Evolutionary conservation across 495 filamentous ascomycete genomes (phyloP), one percentile per base, ranked within the genome.

Genomic region (Aspergillus diversus): DNA sequence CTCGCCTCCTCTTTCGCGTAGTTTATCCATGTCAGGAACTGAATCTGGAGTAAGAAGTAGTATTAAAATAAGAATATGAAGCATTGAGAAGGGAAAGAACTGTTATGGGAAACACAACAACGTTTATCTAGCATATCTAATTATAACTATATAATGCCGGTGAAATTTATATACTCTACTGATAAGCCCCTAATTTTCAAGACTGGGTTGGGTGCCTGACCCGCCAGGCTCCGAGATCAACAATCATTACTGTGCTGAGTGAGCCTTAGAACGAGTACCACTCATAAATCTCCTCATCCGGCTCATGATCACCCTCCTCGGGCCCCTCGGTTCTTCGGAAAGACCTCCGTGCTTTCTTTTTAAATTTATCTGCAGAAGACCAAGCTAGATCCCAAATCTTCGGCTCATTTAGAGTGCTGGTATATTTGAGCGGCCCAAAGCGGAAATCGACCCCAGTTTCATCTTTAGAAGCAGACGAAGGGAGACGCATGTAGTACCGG

Each of bases 401-500:
- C 1, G 72, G 66, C 21, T 75, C 51, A 33, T 64, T 61, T 1
- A 78, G 33, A 2, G 54, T 43, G 42, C 57, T 67, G 1, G 63
- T 50, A 16, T 51, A 16, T 17, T 66, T 66, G 43, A 81, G 64
- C 7, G 64, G 53, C 12, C 75, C 78, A 31, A 73, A 64, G 13
- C 73, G 72, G 68, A 81, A 81, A 55, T 76, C 75, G 21, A 78
- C 51, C 0, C 62, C 55, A 15, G 73, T 66, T 0, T 50, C 43
- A 13, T 85, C 46, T 84, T 85, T 17, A 2, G 47, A 13, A 27
- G 67, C 69, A 3, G 79, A 43, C 8, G 39, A 78, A 3, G 92
- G 92, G 16, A 97, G 77, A 58, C 90, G 90, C 49, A 98, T 84
- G 85, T 88, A 98, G 73, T 90, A 82, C 32, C 90, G 76, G 16